Base-by-base conservation (phyloP, 148 eudicot species). In the Linanthus parryae region DNA sequence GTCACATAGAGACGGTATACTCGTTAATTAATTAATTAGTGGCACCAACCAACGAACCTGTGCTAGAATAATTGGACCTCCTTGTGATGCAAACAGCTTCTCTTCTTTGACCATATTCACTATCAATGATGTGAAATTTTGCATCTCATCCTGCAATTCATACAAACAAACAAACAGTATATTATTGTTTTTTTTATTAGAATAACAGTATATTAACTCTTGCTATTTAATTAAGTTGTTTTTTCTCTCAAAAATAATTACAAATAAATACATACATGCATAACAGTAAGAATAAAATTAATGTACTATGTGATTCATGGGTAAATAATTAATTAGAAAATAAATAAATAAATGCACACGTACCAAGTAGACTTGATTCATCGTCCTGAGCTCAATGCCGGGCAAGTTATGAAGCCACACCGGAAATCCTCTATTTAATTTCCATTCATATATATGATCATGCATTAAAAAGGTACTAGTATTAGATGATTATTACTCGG, bases 81-180 rank as follows among this genome's bases (percentile, higher is more conserved):
- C 90, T 68, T 83, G 75, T 8, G 87, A 52, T 7, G 85, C 92
- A 57, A 74, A 84, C 20, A 84, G 73, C 2, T 73, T 78, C 51
- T 70, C 81, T 28, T 70, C 19, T 49, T 78, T 84, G 27, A 63
- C 49, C 84, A 72, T 72, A 34, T 78, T 56, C 2, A 84, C 94
- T 24, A 81, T 78, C 65, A 58, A 30, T 13, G 74, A 67, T 16
- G 84, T 75, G 48, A 77, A 81, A 27, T 28, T 78, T 67, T 75
- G 65, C 94, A 84, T 78, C 58, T 78, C 83, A 26, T 63, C 59
- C 88, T 84, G 19, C 27, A 3, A 0, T n/a, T n/a, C n/a, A n/a
- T n/a, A n/a, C n/a, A n/a, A n/a, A n/a, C n/a, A n/a, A n/a, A n/a
- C n/a, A n/a, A n/a, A n/a, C n/a, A n/a, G n/a, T n/a, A n/a, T n/a